Conservation (phyloP, 345 rosid genomes). For the Combretum micranthum region DNA sequence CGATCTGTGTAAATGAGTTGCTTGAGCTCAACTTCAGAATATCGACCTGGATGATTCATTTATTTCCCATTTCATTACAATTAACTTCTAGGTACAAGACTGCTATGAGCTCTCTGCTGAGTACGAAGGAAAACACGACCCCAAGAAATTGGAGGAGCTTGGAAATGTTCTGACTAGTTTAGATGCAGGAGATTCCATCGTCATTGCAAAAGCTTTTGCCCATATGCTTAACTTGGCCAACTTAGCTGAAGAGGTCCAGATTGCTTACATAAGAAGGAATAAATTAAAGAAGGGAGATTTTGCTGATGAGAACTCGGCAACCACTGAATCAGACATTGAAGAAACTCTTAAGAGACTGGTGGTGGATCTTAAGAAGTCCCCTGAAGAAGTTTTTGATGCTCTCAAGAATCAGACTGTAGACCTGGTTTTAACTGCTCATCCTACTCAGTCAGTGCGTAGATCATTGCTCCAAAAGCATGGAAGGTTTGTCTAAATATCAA, state of each 20-base stretch:
- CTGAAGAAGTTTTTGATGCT: slow-evolving; percentile 86
- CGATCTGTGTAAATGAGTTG: too few species aligned
- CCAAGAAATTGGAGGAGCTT: slow-evolving; percentile 77
- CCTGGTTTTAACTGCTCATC: slow-evolving; percentile 96
- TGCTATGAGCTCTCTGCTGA: slow-evolving; percentile 91
- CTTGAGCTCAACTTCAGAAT: too few species aligned
- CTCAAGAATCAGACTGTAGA: slow-evolving; percentile 95
- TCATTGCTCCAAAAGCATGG: slow-evolving; percentile 97
- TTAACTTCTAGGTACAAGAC: slow-evolving; percentile 70
- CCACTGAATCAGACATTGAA: slow-evolving; percentile 93
- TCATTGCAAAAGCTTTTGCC: slow-evolving; percentile 78
- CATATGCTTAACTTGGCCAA: slow-evolving; percentile 98
- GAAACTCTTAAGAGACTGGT: slow-evolving; percentile 94
- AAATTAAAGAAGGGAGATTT: slow-evolving; percentile 88
- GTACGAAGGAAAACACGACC: slow-evolving; percentile 78
- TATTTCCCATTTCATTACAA: slow-evolving; percentile 2
- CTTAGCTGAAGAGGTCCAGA: slow-evolving; percentile 97
- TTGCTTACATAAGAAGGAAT: slow-evolving; percentile 77
- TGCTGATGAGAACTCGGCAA: slow-evolving; percentile 69
- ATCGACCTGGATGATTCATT: too few species aligned
- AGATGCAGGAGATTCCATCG: slow-evolving; percentile 97
- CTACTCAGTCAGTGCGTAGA: slow-evolving; percentile 93
- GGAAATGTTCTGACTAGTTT: slow-evolving; percentile 77
- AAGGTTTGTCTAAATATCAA: slow-evolving; percentile 33
- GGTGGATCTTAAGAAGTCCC: slow-evolving; percentile 68